Evolutionary conservation across 345 rosid genomes (phyloP), one percentile per base, ranked within the genome.

Genomic region (Eucalyptus decipiens): DNA sequence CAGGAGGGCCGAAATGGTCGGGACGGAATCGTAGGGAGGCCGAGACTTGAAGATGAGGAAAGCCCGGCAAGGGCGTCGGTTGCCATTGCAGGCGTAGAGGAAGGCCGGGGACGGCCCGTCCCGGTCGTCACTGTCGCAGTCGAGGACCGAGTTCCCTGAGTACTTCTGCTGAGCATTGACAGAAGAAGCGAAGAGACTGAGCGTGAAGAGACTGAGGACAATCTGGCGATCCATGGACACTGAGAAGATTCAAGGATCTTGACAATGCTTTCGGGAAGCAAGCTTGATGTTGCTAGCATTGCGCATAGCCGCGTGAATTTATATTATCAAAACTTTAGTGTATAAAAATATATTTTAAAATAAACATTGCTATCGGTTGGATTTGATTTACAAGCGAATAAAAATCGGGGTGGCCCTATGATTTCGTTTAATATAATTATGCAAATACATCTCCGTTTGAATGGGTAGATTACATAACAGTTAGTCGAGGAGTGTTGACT

Each of bases 21-120:
- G 80, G 34, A 92, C 93, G 1, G 96, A 90, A 67, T 92, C 34
- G 56, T 88, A 91, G 51, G 90, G 90, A 40, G 92, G 90, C 65
- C 89, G 88, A 60, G 96, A 87, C 48, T 87, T 91, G 92, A 93
- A 93, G 90, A 93, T 90, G 18, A 94, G 93, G 89, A 93, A 94
- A 56, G 95, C 91, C 45, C 47, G 86, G 91, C 94, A 94, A 42
- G 88, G 26, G 34, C 18, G 85, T 47, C 50, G 12, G 49, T 56
- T 67, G 88, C 93, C 94, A 83, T 92, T 92, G 92, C 94, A 92
- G 90, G 92, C 90, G 91, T 93, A 94, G 43, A 91, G 95, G 91
- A 91, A 90, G 23, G 89, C 91, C 28, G 91, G 51, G 56, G 94
- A 91, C 17, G 92, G 92, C 14, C 89, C 90, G 11, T 21, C 32